Conservation (phyloP, 306 rosid species). For the Citrullus mucosospermus region DNA sequence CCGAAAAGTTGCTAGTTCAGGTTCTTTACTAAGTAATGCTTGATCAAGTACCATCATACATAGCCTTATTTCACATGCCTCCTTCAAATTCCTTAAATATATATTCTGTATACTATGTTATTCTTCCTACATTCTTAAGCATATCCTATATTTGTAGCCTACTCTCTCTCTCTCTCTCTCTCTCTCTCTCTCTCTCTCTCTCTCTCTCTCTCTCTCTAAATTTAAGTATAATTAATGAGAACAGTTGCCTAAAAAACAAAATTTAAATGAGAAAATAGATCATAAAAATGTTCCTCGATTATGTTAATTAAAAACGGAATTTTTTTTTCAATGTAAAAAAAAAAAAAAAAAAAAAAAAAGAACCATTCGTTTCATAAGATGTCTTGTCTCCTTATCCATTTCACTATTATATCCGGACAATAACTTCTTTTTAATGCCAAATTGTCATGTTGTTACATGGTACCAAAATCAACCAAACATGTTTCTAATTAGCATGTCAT, state of each 20-base stretch:
- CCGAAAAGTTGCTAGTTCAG: conserved; percentile 27
- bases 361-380: too few relatives aligned
- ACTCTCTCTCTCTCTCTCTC: neutral
- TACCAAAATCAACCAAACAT: neutral
- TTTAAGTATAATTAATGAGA: neutral
- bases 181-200: neutral
- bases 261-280: neutral
- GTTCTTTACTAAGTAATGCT: conserved; percentile 18
- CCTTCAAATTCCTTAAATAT: neutral
- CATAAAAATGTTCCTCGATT: neutral
- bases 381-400: neutral
- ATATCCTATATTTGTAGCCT: conserved; percentile 1
- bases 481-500: neutral
- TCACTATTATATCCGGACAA: too few relatives aligned
- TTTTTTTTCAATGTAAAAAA: too few relatives aligned
- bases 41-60: conserved; percentile 9
- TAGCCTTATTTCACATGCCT: conserved; percentile 13
- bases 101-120: neutral
- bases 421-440: too few relatives aligned
- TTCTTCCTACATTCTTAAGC: neutral
- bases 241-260: neutral
- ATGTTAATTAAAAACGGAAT: too few relatives aligned
- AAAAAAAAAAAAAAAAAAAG: too few relatives aligned
- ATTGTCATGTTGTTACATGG: too few relatives aligned
- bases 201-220: neutral